Conservation (phyloP, 2,329 filamentous ascomycete genomes). For the Ceratocystis eucalypticola region DNA sequence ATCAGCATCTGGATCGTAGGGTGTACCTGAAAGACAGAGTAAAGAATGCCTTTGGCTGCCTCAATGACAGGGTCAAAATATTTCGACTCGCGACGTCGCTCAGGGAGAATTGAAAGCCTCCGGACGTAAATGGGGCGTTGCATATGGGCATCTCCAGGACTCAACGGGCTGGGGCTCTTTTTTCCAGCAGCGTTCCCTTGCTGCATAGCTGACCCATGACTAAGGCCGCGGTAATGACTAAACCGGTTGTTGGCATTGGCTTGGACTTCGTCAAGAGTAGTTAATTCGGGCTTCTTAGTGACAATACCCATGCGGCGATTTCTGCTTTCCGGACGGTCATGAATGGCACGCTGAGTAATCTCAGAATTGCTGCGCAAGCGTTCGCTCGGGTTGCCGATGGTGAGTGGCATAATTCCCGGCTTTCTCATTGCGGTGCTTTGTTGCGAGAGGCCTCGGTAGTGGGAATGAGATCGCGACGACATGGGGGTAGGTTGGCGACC, state of each 20-base stretch:
- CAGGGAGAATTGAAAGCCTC: conserved; percentile 48
- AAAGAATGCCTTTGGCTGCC: conserved; percentile 51
- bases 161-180: conserved; percentile 41
- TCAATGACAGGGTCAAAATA: conserved; percentile 49
- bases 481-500: conserved; percentile 50
- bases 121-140: conserved; percentile 50
- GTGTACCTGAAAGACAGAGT: conserved; percentile 54
- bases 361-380: conserved; percentile 53
- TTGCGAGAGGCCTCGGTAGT: conserved; percentile 62
- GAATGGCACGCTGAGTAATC: conserved; percentile 35
- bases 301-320: conserved; percentile 52
- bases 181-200: conserved; percentile 30
- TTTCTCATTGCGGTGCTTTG: conserved; percentile 51
- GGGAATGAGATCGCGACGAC: conserved; percentile 52
- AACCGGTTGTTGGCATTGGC: conserved; percentile 44
- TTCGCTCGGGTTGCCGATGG: conserved; percentile 57
- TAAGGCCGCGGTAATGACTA: conserved; percentile 53
- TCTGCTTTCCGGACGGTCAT: conserved; percentile 40
- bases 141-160: conserved; percentile 43
- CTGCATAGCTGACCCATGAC: conserved; percentile 56
- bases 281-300: conserved; percentile 47
- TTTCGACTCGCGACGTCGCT: conserved; percentile 49
- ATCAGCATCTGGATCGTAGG: conserved; percentile 54
- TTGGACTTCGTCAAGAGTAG: conserved; percentile 48
- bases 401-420: conserved; percentile 50